phyloP scores from a whole-genome alignment of 108 stramenopile species.

The Fragilariopsis cylindrus region DNA sequence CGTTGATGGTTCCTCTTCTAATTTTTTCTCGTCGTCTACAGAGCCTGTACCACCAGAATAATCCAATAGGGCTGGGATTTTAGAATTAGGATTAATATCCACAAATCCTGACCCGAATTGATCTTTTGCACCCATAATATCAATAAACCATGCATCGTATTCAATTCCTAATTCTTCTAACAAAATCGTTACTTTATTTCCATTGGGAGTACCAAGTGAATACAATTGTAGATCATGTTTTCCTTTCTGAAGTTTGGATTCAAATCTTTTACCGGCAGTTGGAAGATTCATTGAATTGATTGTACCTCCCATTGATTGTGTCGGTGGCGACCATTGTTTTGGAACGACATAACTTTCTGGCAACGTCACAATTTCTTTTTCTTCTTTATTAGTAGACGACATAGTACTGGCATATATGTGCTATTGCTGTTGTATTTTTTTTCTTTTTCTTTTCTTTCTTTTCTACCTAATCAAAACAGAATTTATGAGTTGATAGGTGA shows the following conservation, averaged over 20 bases:
- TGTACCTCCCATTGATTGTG: conserved; percentile 27
- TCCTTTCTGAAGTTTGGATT: conserved; percentile 59
- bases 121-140: conserved; percentile 57
- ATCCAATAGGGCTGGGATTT: conserved; percentile 85
- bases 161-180: conserved; percentile 81
- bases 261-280: conserved; percentile 72
- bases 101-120: conserved; percentile 87
- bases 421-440: background rate
- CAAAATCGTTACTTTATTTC: conserved; percentile 81
- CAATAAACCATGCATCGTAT: conserved; percentile 75
- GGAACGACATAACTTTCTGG: conserved; percentile 41
- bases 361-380: background rate
- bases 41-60: conserved; percentile 6
- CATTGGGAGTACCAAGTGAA: conserved; percentile 85
- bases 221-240: conserved; percentile 81
- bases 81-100: conserved; percentile 85
- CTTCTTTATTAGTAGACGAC: background rate
- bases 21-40: background rate
- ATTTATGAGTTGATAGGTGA: too few species aligned
- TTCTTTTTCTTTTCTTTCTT: too few species aligned
- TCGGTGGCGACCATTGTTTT: conserved; percentile 43
- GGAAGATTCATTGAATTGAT: conserved; percentile 50
- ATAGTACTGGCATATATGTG: background rate
- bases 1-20: too few species aligned
- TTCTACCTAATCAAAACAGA: too few species aligned